A percentile compares a stretch with the other conserved stretches of the same genome.
Evolutionary conservation across 1,284 basidiomycete species (phyloP).

Genomic region (Agroathelia rolfsii): DNA sequence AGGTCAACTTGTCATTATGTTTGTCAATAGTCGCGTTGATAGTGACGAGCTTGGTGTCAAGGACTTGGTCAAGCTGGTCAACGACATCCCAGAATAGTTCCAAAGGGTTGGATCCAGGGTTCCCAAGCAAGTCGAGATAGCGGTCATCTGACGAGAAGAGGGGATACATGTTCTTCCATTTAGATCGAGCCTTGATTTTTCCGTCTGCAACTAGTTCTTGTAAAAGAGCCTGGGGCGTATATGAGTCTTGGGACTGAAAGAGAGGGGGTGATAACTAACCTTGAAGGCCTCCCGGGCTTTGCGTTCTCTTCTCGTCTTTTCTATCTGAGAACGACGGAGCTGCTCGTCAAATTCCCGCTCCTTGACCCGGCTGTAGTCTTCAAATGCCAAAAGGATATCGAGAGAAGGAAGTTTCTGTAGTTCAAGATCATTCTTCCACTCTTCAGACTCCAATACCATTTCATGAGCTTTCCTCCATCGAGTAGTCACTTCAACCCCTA

Average conservation of each 20-base stretch:
- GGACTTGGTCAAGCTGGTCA: constrained; percentile 76
- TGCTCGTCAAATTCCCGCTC: constrained; percentile 86
- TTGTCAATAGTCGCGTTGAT: constrained; percentile 53
- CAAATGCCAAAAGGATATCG: constrained; percentile 85
- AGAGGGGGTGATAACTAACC: constrained; percentile 29
- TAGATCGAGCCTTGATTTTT: constrained; percentile 70
- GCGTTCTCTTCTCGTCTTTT: constrained; percentile 72
- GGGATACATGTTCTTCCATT: constrained; percentile 87
- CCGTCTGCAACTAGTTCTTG: constrained; percentile 57
- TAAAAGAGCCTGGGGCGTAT: constrained; percentile 51
- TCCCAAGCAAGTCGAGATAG: constrained; percentile 82
- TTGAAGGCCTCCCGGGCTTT: constrained; percentile 86
- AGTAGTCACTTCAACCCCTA: constrained; percentile 82
- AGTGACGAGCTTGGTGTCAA: constrained; percentile 65
- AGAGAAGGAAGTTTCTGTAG: constrained; percentile 76
- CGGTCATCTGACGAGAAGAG: constrained; percentile 68
- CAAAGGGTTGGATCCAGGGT: constrained; percentile 87
- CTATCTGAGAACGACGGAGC: constrained; percentile 67
- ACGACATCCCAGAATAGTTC: constrained; percentile 95
- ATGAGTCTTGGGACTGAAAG: constrained; percentile 2
- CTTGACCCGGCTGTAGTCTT: constrained; percentile 80
- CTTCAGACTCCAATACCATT: constrained; percentile 64
- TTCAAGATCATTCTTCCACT: constrained; percentile 67
- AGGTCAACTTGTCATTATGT: constrained; percentile 27
- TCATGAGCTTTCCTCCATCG: constrained; percentile 80